Conservation (phyloP, 2,329 filamentous ascomycete species). For the Penicillium sp. region DNA sequence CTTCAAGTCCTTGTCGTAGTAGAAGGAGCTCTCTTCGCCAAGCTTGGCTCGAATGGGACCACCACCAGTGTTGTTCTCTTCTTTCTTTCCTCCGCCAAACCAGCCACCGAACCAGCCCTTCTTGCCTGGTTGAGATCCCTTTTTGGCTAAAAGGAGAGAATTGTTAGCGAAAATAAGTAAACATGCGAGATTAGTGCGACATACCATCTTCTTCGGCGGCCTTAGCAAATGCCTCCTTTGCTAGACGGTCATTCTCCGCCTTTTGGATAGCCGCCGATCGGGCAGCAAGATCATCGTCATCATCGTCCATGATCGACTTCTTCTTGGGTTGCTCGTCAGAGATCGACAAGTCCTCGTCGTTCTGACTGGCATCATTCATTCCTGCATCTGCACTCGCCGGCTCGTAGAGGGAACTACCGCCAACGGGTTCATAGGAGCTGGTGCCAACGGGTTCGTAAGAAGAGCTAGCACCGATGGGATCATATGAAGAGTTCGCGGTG, state of each 20-base stretch:
- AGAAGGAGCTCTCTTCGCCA: slow-evolving; percentile 88
- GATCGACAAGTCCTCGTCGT: slow-evolving; percentile 50
- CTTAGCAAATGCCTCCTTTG: slow-evolving; percentile 81
- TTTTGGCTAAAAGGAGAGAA: slow-evolving; percentile 42
- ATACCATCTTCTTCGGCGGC: slow-evolving; percentile 71
- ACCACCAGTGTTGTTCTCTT: slow-evolving; percentile 46
- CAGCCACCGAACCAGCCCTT: slow-evolving; percentile 79
- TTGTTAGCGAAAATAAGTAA: slow-evolving; percentile 42
- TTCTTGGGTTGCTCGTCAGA: slow-evolving; percentile 65
- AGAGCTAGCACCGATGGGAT: slow-evolving; percentile 18
- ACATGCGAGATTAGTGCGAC: slow-evolving; percentile 13
- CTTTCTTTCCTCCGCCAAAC: slow-evolving; percentile 68
- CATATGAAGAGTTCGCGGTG: slow-evolving; percentile 29
- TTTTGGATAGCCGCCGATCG: slow-evolving; percentile 54
- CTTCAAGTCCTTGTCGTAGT: slow-evolving; percentile 93
- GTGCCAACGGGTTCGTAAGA: slow-evolving; percentile 35
- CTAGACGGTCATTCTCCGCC: slow-evolving; percentile 67
- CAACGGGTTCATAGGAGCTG: slow-evolving; percentile 27
- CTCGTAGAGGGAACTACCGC: slow-evolving; percentile 10
- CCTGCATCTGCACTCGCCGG: slow-evolving; percentile 19
- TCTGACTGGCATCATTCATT: slow-evolving; percentile 30
- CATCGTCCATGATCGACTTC: slow-evolving; percentile 79
- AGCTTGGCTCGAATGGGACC: slow-evolving; percentile 85
- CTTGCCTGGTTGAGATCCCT: slow-evolving; percentile 37
- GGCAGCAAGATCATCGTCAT: slow-evolving; percentile 66